phyloP scores from a whole-genome alignment of 2,329 filamentous ascomycete genomes.

The Microdochium bolleyi region DNA sequence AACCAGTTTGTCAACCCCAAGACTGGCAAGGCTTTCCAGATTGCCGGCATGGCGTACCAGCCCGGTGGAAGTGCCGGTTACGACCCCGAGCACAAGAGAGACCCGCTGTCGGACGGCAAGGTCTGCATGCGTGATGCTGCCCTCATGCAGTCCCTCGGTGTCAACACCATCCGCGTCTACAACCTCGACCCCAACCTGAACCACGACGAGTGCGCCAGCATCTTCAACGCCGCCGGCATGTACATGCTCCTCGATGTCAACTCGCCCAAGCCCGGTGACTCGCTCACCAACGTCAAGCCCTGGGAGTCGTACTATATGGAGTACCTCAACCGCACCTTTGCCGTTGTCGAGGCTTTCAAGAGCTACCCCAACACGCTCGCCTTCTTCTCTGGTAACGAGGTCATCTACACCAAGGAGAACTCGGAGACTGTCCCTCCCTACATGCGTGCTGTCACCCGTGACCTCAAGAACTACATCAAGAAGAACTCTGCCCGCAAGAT shows the following conservation, averaged over 20 bases:
- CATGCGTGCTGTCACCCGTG: conserved; percentile 65
- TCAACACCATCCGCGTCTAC: conserved; percentile 64
- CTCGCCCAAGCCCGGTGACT: conserved; percentile 52
- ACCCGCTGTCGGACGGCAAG: conserved; percentile 51
- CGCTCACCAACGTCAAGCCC: conserved; percentile 44
- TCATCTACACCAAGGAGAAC: conserved; percentile 59
- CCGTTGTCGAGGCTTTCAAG: conserved; percentile 59
- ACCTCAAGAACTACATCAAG: conserved; percentile 75
- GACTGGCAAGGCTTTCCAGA: conserved; percentile 54
- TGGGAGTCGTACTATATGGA: conserved; percentile 50
- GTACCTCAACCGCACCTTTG: conserved; percentile 60
- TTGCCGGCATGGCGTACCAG: conserved; percentile 63
- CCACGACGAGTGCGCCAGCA: conserved; percentile 58
- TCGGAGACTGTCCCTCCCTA: conserved; percentile 60
- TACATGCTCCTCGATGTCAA: conserved; percentile 65
- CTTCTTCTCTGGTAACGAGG: conserved; percentile 75
- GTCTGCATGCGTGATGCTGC: conserved; percentile 57
- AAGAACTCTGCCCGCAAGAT: conserved; percentile 60
- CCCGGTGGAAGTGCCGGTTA: conserved; percentile 58
- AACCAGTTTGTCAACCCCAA: conserved; percentile 51
- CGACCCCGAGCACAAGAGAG: conserved; percentile 42
- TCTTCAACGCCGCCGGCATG: conserved; percentile 62
- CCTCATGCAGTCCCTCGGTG: conserved; percentile 54
- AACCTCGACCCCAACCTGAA: conserved; percentile 59
- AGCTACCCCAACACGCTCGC: conserved; percentile 59